These are phyloP conservation scores for Ramularia endophylla DNA, from an alignment of 2,329 filamentous ascomycete species.

Conservation along the genomic window DNA sequence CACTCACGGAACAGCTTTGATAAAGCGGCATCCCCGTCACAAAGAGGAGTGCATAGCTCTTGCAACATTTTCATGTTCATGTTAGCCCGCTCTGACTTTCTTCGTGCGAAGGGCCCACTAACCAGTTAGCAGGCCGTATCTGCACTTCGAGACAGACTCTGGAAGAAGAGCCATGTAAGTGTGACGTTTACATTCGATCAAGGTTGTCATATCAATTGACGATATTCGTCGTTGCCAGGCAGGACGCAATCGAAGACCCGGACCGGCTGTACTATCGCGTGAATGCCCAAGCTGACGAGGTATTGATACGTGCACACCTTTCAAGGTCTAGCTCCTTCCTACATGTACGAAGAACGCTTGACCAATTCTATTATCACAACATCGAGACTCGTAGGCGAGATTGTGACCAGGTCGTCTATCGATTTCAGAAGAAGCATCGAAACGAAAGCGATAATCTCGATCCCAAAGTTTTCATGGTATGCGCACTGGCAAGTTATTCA, in stretches of 20 bases:
- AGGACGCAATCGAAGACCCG: constrained; percentile 42
- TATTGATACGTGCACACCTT: constrained; percentile 21
- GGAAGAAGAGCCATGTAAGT: constrained; percentile 46
- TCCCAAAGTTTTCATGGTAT: constrained; percentile 20
- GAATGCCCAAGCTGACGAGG: constrained; percentile 32
- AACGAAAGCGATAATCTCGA: constrained; percentile 10
- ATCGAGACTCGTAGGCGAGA: constrained; percentile 57
- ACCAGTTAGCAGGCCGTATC: constrained; percentile 41
- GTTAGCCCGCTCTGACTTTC: constrained; percentile 18
- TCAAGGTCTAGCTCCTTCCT: constrained; percentile 29
- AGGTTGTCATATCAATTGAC: too few species aligned
- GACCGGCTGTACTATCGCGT: constrained; percentile 3
- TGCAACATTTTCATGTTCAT: constrained; percentile 47
- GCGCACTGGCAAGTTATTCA: constrained; percentile 34
- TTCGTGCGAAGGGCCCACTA: too few species aligned
- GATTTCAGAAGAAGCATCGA: constrained; percentile 38
- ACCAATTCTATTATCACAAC: constrained; percentile 62
- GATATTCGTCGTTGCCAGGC: too few species aligned
- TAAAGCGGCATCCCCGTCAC: constrained; percentile 5
- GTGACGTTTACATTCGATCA: too few species aligned
- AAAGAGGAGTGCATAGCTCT: constrained; percentile 4
- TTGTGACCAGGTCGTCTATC: constrained; percentile 58
- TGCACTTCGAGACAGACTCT: constrained; percentile 58
- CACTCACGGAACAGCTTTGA: constrained; percentile 6
- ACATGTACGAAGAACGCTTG: constrained; percentile 57